Evolutionary conservation across 2,329 filamentous ascomycete species (phyloP), one percentile per base, ranked within the genome.

Genomic region (Fonsecaea pedrosoi): DNA sequence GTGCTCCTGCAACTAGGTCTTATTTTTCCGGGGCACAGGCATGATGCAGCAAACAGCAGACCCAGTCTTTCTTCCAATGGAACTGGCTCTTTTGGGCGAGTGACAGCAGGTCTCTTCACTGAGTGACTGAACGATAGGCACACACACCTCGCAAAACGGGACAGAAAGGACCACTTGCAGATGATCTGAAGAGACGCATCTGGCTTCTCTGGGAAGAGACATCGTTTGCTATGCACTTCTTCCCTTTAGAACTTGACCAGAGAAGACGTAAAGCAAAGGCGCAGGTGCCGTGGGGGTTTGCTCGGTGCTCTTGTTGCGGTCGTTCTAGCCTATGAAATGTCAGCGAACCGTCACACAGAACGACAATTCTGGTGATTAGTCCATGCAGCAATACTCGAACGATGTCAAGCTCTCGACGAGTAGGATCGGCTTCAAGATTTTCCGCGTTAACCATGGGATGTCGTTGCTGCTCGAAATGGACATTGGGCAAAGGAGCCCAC

Each of bases 51-150:
- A 25, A 50, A 8, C 45, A 21, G 21, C 45, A 50, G n/a, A 50
- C 18, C 25, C 9, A 3, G 45, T n/a, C 18, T 2, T 21, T 4
- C 21, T 50, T 25, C 45, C 18, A 48, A 25, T 10, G 45, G 18
- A 50, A 25, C 45, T 50, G 45, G 42, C 45, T 50, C 45, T 50
- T 50, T 50, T 25, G 45, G 45, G 45, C 45, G 45, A 50, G 5
- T 50, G 45, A 50, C 45, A 48, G 42, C 4, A 50, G 45, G 45
- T 50, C 18, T 50, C 45, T 25, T 60, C 1, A 25, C 13, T n/a
- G 10, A 38, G 45, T 48, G 58, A 15, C 42, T 12, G 21, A 30
- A 13, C 53, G 15, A 9, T 21, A 30, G 45, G n/a, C 48, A 37
- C 34, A 25, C 45, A 50, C n/a, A 50, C 7, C 18, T 25, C n/a